Evolutionary conservation across 2,329 filamentous ascomycete genomes (phyloP), one percentile per base, ranked within the genome.

Genomic region (Pseudocercospora fuligena): DNA sequence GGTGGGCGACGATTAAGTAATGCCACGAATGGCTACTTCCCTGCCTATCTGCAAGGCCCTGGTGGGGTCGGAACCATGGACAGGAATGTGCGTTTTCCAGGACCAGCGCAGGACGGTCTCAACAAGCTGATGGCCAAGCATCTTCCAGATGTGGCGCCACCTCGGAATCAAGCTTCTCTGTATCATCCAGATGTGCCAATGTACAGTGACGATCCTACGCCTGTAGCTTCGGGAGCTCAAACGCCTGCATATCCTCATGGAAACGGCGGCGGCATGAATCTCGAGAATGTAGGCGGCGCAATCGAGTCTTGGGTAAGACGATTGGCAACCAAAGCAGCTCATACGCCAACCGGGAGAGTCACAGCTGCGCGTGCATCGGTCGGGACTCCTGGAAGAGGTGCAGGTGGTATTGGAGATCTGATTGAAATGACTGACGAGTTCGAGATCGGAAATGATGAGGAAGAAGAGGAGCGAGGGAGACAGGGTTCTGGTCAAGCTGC

Each of bases 301-400:
- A 89, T 98, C 31, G 95, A 98, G 80, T 91, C 90, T 0, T 99
- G 95, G 93, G 84, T 98, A 66, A 86, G 94, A 67, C 92, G 93
- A 69, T 89, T 97, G 43, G 92, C 93, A 66, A 83, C 86, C 5
- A 90, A 89, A 74, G 84, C 86, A 4, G 64, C 56, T 1, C 60
- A 57, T 11, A 66, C 68, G 3, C 66, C 68, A 11, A 57, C 62
- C 27, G 60, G 63, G 6, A 53, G 67, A 43, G 60, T 54, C 16
- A 40, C 58, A 16, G 63, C 67, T n/a, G 67, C 67, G 7, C 71
- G 76, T 73, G 71, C 78, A 66, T 63, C 72, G 29, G 70, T 75
- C 63, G 62, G 80, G 60, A 68, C 71, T 27, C 74, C 74, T 21
- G 73, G 73, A 5, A 72, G 58, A 59, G 69, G 81, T 7, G 80